Evolutionary conservation across 805 yeast genomes (phyloP).

Genomic region (Candida parachauliodes): DNA sequence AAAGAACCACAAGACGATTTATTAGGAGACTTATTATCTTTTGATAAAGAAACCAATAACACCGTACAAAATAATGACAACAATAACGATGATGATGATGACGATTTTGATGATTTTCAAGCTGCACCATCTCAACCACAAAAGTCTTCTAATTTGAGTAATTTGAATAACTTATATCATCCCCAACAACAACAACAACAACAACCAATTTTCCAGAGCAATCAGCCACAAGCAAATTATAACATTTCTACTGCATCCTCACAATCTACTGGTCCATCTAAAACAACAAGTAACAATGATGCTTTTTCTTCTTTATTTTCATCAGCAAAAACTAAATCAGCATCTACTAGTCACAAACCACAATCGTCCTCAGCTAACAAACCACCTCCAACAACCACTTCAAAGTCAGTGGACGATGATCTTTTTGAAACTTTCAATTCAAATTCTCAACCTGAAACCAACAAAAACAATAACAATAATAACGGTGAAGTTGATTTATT

Average conservation of each 20-base stretch:
- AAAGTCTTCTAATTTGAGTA: constrained; percentile 11
- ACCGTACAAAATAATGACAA: constrained; percentile 8
- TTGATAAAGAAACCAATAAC: constrained; percentile 25
- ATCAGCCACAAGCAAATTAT: constrained; percentile 14
- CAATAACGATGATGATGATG: constrained; percentile 49
- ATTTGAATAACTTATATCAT: constrained; percentile 18
- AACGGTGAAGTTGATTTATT: constrained; percentile 47
- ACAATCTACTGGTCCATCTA: constrained; percentile 34
- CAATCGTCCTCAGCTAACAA: constrained; percentile 6
- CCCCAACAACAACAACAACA: constrained; percentile 18
- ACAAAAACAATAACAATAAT: constrained; percentile 11
- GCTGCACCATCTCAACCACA: constrained; percentile 47
- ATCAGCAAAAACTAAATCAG: constrained; percentile 52
- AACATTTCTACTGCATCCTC: constrained; percentile 19
- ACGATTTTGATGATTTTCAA: constrained; percentile 81
- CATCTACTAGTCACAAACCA: constrained; percentile 15
- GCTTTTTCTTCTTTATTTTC: constrained; percentile 71
- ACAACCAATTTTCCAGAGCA: constrained; percentile 9
- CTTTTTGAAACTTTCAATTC: constrained; percentile 32
- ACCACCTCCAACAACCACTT: constrained; percentile 1
- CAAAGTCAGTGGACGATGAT: constrained; percentile 26
- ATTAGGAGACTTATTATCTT: constrained; percentile 44
- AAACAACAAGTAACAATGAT: constrained; percentile 38
- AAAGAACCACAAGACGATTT: constrained; percentile 43
- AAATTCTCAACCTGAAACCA: constrained; percentile 7